Evolutionary conservation across 495 filamentous ascomycete species (phyloP).

Genomic region (Daldinia bambusicola): DNA sequence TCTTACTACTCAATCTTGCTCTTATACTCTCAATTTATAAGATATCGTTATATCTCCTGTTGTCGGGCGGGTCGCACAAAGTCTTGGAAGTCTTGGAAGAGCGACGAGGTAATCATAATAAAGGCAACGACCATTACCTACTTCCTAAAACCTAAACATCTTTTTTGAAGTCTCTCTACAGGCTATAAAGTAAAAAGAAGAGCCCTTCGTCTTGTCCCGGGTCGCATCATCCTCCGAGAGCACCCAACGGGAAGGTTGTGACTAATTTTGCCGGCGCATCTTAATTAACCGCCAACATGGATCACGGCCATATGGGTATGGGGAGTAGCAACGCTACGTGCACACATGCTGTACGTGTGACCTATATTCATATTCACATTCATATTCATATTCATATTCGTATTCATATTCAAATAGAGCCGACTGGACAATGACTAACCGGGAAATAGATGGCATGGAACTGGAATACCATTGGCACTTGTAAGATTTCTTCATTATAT

Average conservation of each 20-base stretch:
- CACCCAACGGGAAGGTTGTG: constrained; percentile 31
- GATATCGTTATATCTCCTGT: constrained; percentile 10
- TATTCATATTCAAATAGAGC: constrained; percentile 12
- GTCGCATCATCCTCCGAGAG: constrained; percentile 31
- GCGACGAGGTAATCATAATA: neutral
- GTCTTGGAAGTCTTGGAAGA: neutral
- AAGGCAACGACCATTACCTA: neutral
- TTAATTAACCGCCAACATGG: constrained; percentile 42
- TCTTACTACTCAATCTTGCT: constrained; percentile 44
- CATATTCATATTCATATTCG: constrained; percentile 1
- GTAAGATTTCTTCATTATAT: constrained; percentile 30
- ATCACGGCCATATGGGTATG: constrained; percentile 33
- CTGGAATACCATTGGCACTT: constrained; percentile 65
- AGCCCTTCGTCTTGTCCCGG: neutral
- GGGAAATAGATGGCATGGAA: constrained; percentile 66
- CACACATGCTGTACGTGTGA: constrained; percentile 29
- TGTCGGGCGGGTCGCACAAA: neutral
- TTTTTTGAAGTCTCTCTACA: neutral
- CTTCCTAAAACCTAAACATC: neutral
- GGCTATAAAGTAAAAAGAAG: neutral
- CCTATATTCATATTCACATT: constrained; percentile 15
- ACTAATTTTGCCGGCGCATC: constrained; percentile 31
- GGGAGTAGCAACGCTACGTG: constrained; percentile 35
- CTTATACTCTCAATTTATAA: constrained; percentile 39
- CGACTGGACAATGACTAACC: constrained; percentile 33